Conservation (phyloP, 2,329 filamentous ascomycete genomes). For the Botrytis elliptica region DNA sequence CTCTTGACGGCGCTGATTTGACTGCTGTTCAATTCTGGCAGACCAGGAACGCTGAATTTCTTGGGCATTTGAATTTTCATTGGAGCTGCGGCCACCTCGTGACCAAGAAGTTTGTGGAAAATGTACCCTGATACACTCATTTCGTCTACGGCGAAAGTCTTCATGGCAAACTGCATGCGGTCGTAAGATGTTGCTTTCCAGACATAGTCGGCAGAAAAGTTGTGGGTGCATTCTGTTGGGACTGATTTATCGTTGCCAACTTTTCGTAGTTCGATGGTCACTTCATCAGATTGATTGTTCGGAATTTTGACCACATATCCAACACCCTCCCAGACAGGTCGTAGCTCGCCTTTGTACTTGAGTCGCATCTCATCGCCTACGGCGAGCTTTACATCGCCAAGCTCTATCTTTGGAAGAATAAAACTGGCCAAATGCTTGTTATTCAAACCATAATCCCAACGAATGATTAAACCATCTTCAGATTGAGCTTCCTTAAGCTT, state of each 20-base stretch:
- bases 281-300: constrained; percentile 98
- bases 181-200: constrained; percentile 99
- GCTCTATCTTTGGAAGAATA: constrained; percentile 92
- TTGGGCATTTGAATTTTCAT: constrained; percentile 96
- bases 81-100: constrained; percentile 89
- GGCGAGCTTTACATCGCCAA: constrained; percentile 95
- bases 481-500: constrained; percentile 98
- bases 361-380: constrained; percentile 98
- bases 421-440: constrained; percentile 97
- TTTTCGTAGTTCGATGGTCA: constrained; percentile 89
- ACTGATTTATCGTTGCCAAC: constrained; percentile 95
- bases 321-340: constrained; percentile 91
- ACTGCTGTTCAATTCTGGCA: constrained; percentile 92
- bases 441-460: constrained; percentile 94
- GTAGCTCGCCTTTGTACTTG: constrained; percentile 92
- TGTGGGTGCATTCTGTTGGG: constrained; percentile 92
- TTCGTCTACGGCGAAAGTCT: constrained; percentile 96
- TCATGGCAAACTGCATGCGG: constrained; percentile 99
- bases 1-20: constrained; percentile 96
- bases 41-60: constrained; percentile 91
- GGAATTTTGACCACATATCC: constrained; percentile 99
- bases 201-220: constrained; percentile 97
- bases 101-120: constrained; percentile 92
- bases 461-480: constrained; percentile 89
- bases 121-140: constrained; percentile 99